Base-by-base conservation (phyloP, 2,329 filamentous ascomycete genomes). In the Pseudocercospora fijiensis region DNA sequence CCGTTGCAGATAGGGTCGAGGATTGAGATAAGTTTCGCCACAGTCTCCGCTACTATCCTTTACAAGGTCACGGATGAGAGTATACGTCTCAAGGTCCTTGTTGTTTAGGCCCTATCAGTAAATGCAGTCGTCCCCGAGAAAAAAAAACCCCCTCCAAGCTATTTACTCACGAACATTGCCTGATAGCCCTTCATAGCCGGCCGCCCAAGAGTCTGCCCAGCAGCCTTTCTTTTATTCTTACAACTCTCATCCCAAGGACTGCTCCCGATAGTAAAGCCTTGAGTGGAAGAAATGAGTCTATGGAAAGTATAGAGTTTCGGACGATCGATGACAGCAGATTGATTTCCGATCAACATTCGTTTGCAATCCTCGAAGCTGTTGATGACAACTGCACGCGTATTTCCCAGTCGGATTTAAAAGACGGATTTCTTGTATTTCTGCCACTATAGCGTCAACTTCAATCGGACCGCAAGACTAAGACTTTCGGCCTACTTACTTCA, bases 241-340 rank as follows among this genome's bases (percentile, higher is more conserved):
- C 81, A 84, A 37, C 79, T 82, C 22, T 82, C 79, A 58, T 84
- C 82, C 83, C 82, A 84, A 0, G 82, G 83, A 2, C 77, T 80
- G 4, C 78, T 80, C n/a, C 82, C 83, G 57, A 85, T 84, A 0
- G 83, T 85, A 72, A 84, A 85, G 0, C 83, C 83, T 66, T 85
- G 81, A 0, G 81, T 83, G 11, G 74, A 78, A 67, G 78, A 81
- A 16, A 85, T 83, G 56, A 84, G 75, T 2, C 81, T 82, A 65
- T 85, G 83, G 71, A 85, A 85, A 0, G 83, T 84, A 67, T 83
- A 84, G 1, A 84, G 74, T 30, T 24, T 18, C 20, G 60, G 62
- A 18, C 65, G 61, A 67, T 71, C 59, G 41, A 84, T 83, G 7
- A 83, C 71, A 3, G 82, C 82, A 22, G 80, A 80, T 62, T 83